phyloP scores from a whole-genome alignment of 257 asterid genomes.

The Solanum bulbocastanum region DNA sequence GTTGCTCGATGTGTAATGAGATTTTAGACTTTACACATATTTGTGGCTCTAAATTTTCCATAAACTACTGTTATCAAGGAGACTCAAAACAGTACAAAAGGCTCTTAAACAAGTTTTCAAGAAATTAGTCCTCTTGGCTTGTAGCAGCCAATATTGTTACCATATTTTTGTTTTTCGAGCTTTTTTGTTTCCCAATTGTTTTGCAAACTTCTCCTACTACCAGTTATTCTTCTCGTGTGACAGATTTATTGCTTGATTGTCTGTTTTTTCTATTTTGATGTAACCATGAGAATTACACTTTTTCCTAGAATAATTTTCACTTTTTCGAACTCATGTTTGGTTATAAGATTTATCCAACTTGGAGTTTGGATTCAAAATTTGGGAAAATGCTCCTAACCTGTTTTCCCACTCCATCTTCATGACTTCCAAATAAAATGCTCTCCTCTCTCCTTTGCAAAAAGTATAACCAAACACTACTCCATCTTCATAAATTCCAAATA shows the following conservation, averaged over 20 bases:
- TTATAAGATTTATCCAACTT: neutral
- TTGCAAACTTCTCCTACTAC: neutral
- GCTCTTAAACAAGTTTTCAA: neutral
- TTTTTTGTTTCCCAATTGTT: neutral
- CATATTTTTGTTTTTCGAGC: neutral
- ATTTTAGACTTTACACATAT: neutral
- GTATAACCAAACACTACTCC: neutral
- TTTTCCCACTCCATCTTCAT: neutral
- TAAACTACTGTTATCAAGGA: neutral
- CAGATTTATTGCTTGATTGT: neutral
- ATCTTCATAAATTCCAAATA: neutral
- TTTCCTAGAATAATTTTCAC: neutral
- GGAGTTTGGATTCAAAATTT: neutral
- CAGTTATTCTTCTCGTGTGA: neutral
- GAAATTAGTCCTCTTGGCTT: neutral
- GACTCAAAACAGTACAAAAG: neutral
- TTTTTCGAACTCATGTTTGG: neutral
- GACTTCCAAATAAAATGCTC: neutral
- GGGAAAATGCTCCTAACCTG: neutral
- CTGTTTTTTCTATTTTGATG: neutral
- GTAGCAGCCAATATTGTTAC: neutral
- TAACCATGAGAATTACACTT: neutral
- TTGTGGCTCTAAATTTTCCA: neutral
- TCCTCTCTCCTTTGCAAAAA: neutral
- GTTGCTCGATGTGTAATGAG: neutral